Percentiles rank a stretch among this genome's conserved stretches.
phyloP scores from a whole-genome alignment of 176 grass and related monocot genomes.

The Typha latifolia region DNA sequence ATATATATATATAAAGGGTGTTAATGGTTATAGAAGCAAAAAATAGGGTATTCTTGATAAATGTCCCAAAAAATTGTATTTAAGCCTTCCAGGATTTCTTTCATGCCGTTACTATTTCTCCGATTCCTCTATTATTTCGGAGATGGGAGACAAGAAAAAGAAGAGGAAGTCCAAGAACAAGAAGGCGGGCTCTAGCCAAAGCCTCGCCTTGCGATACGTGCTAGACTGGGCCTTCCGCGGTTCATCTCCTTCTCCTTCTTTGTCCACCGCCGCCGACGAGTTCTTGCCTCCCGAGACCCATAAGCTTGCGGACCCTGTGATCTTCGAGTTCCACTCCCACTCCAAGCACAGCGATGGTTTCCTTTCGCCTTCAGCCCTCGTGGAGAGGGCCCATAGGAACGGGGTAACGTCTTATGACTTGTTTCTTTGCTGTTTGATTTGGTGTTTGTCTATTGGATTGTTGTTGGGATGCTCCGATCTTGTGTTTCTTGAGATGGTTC shows the following conservation, averaged over 20 bases:
- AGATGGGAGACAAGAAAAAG: slow-evolving; percentile 51
- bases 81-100: too few relatives aligned
- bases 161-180: slow-evolving; percentile 27
- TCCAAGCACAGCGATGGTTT: slow-evolving; percentile 84
- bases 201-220: slow-evolving; percentile 54
- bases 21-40: too few relatives aligned
- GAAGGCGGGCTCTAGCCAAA: slow-evolving; percentile 35
- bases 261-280: slow-evolving; percentile 12
- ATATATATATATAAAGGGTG: too few relatives aligned
- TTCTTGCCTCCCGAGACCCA: slow-evolving; percentile 42
- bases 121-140: background rate
- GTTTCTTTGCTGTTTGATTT: background rate
- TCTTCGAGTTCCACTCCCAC: slow-evolving; percentile 88
- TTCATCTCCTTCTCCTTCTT: slow-evolving; percentile 7
- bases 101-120: too few relatives aligned
- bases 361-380: slow-evolving; percentile 74
- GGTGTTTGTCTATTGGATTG: slow-evolving; percentile 5
- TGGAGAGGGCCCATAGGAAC: slow-evolving; percentile 70
- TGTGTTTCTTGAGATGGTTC: too few relatives aligned
- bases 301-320: slow-evolving; percentile 21
- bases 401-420: slow-evolving; percentile 23
- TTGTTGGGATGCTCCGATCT: slow-evolving; percentile 16
- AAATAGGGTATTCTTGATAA: too few relatives aligned
- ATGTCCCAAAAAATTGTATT: too few relatives aligned
- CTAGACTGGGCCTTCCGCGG: slow-evolving; percentile 44